Evolutionary conservation across 2,329 filamentous ascomycete genomes (phyloP), one percentile per base, ranked within the genome.

Genomic region (Tolypocladium inflatum): DNA sequence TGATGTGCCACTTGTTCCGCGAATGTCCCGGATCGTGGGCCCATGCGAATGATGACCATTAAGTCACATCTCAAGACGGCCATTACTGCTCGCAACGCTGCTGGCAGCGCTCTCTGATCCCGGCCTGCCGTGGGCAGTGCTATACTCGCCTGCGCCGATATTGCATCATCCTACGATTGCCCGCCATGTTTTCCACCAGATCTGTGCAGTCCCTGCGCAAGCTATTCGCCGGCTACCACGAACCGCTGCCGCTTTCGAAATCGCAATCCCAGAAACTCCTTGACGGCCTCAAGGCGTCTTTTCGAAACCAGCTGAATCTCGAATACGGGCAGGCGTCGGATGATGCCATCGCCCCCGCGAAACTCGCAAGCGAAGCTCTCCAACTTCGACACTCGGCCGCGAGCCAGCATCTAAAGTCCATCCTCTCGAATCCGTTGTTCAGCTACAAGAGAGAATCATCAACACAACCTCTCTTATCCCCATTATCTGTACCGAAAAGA

Each of bases 351-450:
- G 60, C 55, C n/a, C 56, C 55, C 35, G 41, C 55, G 65, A 51
- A 65, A 63, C 55, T 38, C 60, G 48, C 58, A 39, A 65, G 66
- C 35, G 37, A 60, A 15, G 59, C 55, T 30, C 55, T 61, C 23
- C 63, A 61, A 38, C 51, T 60, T 71, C 61, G 80, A 77, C 64
- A 68, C 54, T 73, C 73, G 13, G 71, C 72, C 35, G 67, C 72
- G 5, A 71, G 65, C 60, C 74, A 73, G 19, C 82, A 85, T 68
- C 67, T 85, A n/a, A 77, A 76, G 58, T 75, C 80, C 39, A 81
- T 85, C 57, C 77, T 85, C 17, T 75, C 77, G 55, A 84, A 84
- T 59, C 82, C 82, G 0, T 71, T 85, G 21, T 84, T 85, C 69
- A 71, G 69, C 62, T 71, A 72, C 57, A 64, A 67, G 35, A 66